Evolutionary conservation across 306 rosid genomes (phyloP), one percentile per base, ranked within the genome.

Genomic region (Prosopis cineraria): DNA sequence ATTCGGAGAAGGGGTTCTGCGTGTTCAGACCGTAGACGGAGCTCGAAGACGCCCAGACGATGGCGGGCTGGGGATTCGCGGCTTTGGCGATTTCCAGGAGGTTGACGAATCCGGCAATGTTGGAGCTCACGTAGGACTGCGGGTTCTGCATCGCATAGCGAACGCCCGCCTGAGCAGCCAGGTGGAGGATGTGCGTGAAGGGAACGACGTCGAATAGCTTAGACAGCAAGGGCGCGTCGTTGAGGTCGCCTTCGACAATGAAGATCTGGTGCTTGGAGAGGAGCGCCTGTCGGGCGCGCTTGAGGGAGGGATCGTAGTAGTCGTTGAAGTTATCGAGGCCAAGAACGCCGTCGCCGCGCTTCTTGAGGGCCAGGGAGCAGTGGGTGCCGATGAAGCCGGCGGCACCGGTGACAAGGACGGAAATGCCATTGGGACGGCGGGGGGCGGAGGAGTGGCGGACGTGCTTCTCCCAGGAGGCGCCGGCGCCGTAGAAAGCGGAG

Each of bases 141-240:
- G 98, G 98, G 41, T 93, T 93, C 79, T 90, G 86, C 98, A 94
- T 94, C 33, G 97, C 98, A 83, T 94, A 94, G 10, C 97, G 95
- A 20, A 94, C 98, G 0, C 98, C 98, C 0, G 98, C 98, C 52
- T 94, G 98, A 0, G 98, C 97, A 0, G 98, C 98, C 0, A 94
- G 67, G 80, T 94, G 98, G 67, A 94, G 97, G 75, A 94, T 74
- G 84, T 94, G 98, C 0, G 97, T 89, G 76, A 94, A 89, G 0
- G 97, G 89, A 2, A 94, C 95, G 1, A 94, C 89, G n/a, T 94
- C 98, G 83, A 94, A 92, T 7, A 94, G 95, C 53, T 94, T 92
- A 0, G 82, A 8, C 0, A 94, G 84, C 76, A 94, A 73, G 7
- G 91, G 88, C 47, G 64, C 70, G 87, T 94, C 97, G 91, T 94